A percentile compares a stretch with the other conserved stretches of the same genome.
Conservation (phyloP, 305 asterid genomes). For the Solanum hybrid region DNA sequence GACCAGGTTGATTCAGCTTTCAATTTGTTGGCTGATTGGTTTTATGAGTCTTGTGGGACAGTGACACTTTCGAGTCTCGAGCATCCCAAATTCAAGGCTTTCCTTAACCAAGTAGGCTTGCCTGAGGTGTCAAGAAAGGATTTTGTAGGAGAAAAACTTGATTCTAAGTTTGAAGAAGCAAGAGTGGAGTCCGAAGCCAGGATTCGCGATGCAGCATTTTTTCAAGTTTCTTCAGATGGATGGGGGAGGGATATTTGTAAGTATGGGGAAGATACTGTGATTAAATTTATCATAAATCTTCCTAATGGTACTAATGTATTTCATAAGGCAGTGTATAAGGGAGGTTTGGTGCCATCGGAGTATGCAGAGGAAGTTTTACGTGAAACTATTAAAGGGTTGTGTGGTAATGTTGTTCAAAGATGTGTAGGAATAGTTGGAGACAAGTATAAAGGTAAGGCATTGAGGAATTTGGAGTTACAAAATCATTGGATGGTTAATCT, state of each 20-base stretch:
- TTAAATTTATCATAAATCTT: slow-evolving; percentile 53
- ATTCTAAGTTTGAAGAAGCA: slow-evolving; percentile 60
- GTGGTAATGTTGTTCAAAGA: slow-evolving; percentile 38
- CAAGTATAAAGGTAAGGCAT: slow-evolving; percentile 59
- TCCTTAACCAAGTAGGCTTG: slow-evolving; percentile 68
- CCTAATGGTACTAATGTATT: slow-evolving; percentile 74
- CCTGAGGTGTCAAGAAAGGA: slow-evolving; percentile 50
- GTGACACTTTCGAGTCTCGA: slow-evolving; percentile 57
- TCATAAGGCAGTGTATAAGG: slow-evolving; percentile 42
- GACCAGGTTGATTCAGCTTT: slow-evolving; percentile 55
- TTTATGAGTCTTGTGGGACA: slow-evolving; percentile 62
- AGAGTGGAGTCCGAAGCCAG: slow-evolving; percentile 49
- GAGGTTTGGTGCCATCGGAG: slow-evolving; percentile 41
- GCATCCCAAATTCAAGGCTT: slow-evolving; percentile 71
- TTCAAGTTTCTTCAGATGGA: slow-evolving; percentile 69
- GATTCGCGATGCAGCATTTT: slow-evolving; percentile 65
- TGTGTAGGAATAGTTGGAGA: slow-evolving; percentile 80
- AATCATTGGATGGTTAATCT: slow-evolving; percentile 84
- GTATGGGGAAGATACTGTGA: slow-evolving; percentile 36
- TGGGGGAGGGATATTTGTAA: slow-evolving; percentile 43
- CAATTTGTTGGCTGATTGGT: slow-evolving; percentile 66
- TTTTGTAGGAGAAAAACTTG: slow-evolving; percentile 45
- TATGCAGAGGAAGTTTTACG: slow-evolving; percentile 66
- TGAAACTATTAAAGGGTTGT: slow-evolving; percentile 49
- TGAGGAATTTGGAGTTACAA: slow-evolving; percentile 55